Base-by-base conservation (phyloP, 75 land plant genomes). In the Azolla pinnata region DNA sequence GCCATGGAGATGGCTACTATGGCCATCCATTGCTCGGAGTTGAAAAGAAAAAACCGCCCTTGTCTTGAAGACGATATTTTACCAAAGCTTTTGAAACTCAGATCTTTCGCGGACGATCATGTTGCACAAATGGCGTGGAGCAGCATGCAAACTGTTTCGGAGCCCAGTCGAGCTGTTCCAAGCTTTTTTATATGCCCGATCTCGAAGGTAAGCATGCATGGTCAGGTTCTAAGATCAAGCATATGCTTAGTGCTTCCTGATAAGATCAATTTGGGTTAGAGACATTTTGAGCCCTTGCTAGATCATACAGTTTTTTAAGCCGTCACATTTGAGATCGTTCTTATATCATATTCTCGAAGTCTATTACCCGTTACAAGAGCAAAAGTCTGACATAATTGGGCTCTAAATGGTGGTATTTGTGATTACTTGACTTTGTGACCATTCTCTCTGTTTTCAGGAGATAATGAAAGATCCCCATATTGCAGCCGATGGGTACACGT, bases 11-110 rank as follows among this genome's bases (percentile, higher is more conserved):
- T 84, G 47, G 81, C 81, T 10, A 0, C 4, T 20, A 50, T 84
- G 17, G 88, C 72, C 33, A 61, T 84, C 0, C 47, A 67, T 24
- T 84, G 88, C 57, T 33, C 68, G 0, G 84, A 81, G 59, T 30
- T 81, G 48, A 67, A 71, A 35, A 59, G 73, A 2, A 62, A 45
- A 27, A 80, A 84, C 35, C 63, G 88, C 59, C 88, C 88, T 14
- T 77, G 75, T 38, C 67, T 84, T 47, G 44, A 66, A 27, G 53
- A 51, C 19, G 47, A 71, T 29, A 66, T 84, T 33, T 64, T 84
- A 21, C 84, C 87, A n/a, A 17, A 29, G 9, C 66, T 84, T 31
- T 67, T 75, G 63, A 77, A 65, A 56, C 28, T 82, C 27, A 60
- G 54, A 17, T 2, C n/a, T 46, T 18, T 46, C 14, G 49, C 49